Evolutionary conservation across 78 protist species (phyloP).

Genomic region (Dictyostelium capitatum): DNA sequence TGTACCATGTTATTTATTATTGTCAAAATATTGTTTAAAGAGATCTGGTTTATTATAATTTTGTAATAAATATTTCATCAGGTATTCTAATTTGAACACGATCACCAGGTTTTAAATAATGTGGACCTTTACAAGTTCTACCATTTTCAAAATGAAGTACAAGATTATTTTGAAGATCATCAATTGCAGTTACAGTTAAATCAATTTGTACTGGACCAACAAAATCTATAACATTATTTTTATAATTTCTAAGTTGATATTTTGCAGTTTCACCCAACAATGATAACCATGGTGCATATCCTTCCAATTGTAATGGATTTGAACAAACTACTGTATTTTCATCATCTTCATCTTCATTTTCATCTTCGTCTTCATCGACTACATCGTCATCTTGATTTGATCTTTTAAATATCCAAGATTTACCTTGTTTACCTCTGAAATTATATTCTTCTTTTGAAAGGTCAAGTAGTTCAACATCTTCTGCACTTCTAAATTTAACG

Average conservation of each 20-base stretch:
- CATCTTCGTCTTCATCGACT: not conserved
- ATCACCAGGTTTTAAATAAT: constrained; percentile 16
- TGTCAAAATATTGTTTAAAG: too few species aligned
- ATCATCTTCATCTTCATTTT: constrained; percentile 39
- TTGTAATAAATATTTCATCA: constrained; percentile 25
- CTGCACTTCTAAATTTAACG: constrained; percentile 73
- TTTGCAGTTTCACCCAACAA: constrained; percentile 10
- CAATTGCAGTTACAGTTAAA: not conserved
- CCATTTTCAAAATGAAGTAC: constrained; percentile 53
- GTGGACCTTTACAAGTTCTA: constrained; percentile 36
- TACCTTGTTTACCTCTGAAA: not conserved
- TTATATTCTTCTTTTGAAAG: not conserved
- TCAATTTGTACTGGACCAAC: constrained; percentile 44
- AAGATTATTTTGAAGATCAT: constrained; percentile 4
- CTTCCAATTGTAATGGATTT: not conserved
- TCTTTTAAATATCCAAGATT: constrained; percentile 1
- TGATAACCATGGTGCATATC: constrained; percentile 21
- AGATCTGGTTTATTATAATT: too few species aligned
- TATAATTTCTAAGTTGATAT: constrained; percentile 18
- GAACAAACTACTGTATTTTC: not conserved
- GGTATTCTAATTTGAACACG: constrained; percentile 34
- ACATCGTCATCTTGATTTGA: not conserved
- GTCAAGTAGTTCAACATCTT: constrained; percentile 35
- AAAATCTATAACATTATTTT: constrained; percentile 38
- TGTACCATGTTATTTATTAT: too few species aligned